Percentiles rank a stretch among this genome's conserved stretches.
phyloP scores from a whole-genome alignment of 192 early-diverging fungal genomes.

The Backusella circina region DNA sequence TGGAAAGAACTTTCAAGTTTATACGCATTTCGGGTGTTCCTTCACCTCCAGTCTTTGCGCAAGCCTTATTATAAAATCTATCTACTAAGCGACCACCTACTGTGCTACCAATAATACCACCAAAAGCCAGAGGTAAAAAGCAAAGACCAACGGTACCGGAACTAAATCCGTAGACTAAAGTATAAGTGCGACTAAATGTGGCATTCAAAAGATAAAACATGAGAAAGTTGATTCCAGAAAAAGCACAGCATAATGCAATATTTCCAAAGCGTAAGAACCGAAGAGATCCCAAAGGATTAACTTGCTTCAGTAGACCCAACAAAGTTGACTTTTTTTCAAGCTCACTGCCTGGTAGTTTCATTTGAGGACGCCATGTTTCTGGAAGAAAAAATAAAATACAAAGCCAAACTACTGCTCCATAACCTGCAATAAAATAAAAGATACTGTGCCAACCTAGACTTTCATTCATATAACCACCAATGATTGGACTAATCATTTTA shows the following conservation, averaged over 20 bases:
- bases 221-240: constrained; percentile 22
- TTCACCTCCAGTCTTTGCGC: neutral
- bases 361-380: constrained; percentile 27
- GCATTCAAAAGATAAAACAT: constrained; percentile 30
- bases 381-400: constrained; percentile 30
- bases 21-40: constrained; percentile 23
- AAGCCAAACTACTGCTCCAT: constrained; percentile 5
- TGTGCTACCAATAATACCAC: constrained; percentile 18
- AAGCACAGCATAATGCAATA: constrained; percentile 16
- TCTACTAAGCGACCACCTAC: constrained; percentile 20
- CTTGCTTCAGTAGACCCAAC: neutral
- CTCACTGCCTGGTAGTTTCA: neutral
- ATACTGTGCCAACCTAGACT: constrained; percentile 31
- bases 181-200: constrained; percentile 28
- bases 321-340: neutral
- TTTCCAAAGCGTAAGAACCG: constrained; percentile 13
- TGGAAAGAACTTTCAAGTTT: constrained; percentile 8
- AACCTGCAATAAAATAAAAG: constrained; percentile 29
- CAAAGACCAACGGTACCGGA: constrained; percentile 30
- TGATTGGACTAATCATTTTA: constrained; percentile 21
- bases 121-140: constrained; percentile 28
- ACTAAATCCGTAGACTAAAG: constrained; percentile 24
- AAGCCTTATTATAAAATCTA: constrained; percentile 13
- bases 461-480: constrained; percentile 34
- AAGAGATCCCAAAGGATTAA: constrained; percentile 26